Percentiles rank a stretch among this genome's conserved stretches.
phyloP scores from a whole-genome alignment of 1,139 yeast genomes.

The Sugiyamaella castrensis region DNA sequence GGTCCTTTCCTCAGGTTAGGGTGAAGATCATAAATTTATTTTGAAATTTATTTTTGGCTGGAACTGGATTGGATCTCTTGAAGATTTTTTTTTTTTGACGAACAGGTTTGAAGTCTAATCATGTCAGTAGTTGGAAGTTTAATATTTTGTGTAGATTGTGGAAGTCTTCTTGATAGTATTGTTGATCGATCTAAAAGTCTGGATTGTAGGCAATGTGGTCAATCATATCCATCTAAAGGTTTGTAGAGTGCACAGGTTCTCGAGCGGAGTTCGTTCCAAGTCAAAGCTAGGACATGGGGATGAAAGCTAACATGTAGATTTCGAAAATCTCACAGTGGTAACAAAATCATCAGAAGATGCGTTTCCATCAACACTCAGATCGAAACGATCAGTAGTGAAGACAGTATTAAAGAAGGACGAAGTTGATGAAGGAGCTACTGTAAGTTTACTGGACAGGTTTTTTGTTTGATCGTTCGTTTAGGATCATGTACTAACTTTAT shows the following conservation, averaged over 20 bases:
- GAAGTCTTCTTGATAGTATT: slow-evolving; percentile 75
- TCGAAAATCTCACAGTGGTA: slow-evolving; percentile 76
- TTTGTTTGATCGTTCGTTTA: too few relatives aligned
- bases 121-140: slow-evolving; percentile 96
- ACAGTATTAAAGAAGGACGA: slow-evolving; percentile 75
- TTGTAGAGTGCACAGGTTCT: slow-evolving; percentile 18
- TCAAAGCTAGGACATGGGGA: slow-evolving; percentile 26
- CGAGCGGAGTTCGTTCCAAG: slow-evolving; percentile 7
- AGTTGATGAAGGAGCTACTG: slow-evolving; percentile 86
- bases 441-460: too few relatives aligned
- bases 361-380: slow-evolving; percentile 78
- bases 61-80: too few relatives aligned
- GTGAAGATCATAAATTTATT: too few relatives aligned
- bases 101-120: too few relatives aligned
- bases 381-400: slow-evolving; percentile 86
- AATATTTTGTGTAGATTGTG: slow-evolving; percentile 92
- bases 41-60: too few relatives aligned
- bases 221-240: slow-evolving; percentile 48
- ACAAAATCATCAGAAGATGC: slow-evolving; percentile 88
- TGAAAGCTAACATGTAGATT: slow-evolving; percentile 38
- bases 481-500: background rate
- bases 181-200: slow-evolving; percentile 45
- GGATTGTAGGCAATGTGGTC: slow-evolving; percentile 66
- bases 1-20: too few relatives aligned
- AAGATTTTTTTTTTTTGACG: too few relatives aligned